Conservation (phyloP, 2,329 filamentous ascomycete species). For the Trichoderma brevicompactum region DNA sequence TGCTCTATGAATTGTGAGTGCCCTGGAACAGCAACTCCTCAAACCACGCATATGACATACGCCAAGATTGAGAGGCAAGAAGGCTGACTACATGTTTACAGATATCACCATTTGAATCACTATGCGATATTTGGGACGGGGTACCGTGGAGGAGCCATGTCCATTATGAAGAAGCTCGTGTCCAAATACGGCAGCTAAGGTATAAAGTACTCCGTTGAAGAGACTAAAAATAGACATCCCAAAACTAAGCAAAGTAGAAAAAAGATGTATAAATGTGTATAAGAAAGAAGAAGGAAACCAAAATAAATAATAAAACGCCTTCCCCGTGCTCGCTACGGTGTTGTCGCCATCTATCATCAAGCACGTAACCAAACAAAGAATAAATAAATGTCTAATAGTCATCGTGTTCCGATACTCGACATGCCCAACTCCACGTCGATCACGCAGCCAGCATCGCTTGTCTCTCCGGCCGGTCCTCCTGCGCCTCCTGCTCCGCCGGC, state of each 20-base stretch:
- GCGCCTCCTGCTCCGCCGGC: slow-evolving; percentile 28
- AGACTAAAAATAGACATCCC: not conserved
- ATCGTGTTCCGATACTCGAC: not conserved
- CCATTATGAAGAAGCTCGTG: slow-evolving; percentile 76
- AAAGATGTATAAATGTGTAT: not conserved
- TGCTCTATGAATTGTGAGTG: slow-evolving; percentile 80
- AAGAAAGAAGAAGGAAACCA: not conserved
- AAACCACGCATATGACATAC: not conserved
- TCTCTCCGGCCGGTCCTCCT: slow-evolving; percentile 40
- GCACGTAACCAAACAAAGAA: not conserved
- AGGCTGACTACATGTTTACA: slow-evolving; percentile 42
- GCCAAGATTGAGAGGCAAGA: not conserved
- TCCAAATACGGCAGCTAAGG: slow-evolving; percentile 66
- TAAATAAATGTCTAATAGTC: slow-evolving; percentile 6
- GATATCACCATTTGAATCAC: slow-evolving; percentile 91
- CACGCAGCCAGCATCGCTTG: slow-evolving; percentile 48
- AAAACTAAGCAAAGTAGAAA: slow-evolving; percentile 24
- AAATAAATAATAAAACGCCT: slow-evolving; percentile 25
- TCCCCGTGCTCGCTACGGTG: slow-evolving; percentile 27
- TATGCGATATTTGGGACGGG: slow-evolving; percentile 81
- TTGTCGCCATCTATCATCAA: slow-evolving; percentile 29
- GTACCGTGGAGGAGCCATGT: slow-evolving; percentile 75
- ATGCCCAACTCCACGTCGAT: slow-evolving; percentile 9
- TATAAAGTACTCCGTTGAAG: not conserved
- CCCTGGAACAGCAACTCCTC: not conserved